Percentiles rank a stretch among this genome's conserved stretches.
Conservation (phyloP, 225 moss, liverwort and hornwort genomes). For the Asterella californica region DNA sequence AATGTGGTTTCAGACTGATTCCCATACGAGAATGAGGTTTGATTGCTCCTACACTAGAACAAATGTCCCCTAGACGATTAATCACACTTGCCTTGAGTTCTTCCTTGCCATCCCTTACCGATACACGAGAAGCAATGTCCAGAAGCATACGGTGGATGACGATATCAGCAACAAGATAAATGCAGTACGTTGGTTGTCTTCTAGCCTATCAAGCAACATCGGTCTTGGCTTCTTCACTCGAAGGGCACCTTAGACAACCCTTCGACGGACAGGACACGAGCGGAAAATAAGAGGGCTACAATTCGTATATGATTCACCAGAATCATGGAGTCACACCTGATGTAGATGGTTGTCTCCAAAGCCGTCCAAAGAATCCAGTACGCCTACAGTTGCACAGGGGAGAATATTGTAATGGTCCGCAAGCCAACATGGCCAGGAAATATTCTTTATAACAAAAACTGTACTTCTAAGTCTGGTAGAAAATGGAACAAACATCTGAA, state of each 20-base stretch:
- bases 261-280: background rate
- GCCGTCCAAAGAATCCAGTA: constrained; percentile 78
- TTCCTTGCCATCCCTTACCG: too few species aligned
- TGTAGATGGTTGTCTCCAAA: constrained; percentile 73
- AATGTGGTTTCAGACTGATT: too few species aligned
- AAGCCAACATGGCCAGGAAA: background rate
- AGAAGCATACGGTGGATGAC: background rate
- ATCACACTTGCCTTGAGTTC: background rate
- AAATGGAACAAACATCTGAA: background rate
- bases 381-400: constrained; percentile 41
- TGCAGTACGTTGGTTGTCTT: background rate
- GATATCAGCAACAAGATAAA: background rate
- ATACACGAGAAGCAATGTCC: background rate
- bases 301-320: too few species aligned
- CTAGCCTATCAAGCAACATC: background rate
- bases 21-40: background rate
- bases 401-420: background rate
- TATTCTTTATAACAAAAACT: background rate
- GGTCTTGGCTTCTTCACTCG: background rate
- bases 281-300: too few species aligned
- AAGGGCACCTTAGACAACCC: background rate
- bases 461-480: background rate
- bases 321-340: constrained; percentile 45
- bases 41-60: background rate
- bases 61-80: background rate